Percentiles rank a stretch among this genome's conserved stretches.
Conservation (phyloP, 139 green algal genomes). For the Trebouxia sp. region DNA sequence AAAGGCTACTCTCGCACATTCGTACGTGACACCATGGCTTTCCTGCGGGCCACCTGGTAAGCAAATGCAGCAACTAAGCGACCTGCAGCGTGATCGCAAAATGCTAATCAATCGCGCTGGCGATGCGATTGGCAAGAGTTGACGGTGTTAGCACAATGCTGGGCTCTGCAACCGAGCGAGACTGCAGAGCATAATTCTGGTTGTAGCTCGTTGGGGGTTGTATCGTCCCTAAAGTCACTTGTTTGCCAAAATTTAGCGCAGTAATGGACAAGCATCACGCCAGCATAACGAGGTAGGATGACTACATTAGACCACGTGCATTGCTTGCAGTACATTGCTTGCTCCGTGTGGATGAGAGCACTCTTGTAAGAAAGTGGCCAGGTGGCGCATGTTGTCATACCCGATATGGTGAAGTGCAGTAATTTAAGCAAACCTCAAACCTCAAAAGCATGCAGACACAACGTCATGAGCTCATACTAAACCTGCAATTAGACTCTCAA, state of each 20-base stretch:
- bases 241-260: too few relatives aligned
- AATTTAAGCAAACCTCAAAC: neutral
- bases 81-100: too few relatives aligned
- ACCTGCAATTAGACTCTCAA: neutral
- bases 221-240: neutral
- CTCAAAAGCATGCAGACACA: neutral
- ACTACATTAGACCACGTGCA: neutral
- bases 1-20: conserved; percentile 4
- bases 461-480: neutral
- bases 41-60: too few relatives aligned
- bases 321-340: neutral
- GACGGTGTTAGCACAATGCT: neutral
- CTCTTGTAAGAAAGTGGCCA: neutral
- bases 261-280: conserved; percentile 1
- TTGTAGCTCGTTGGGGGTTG: neutral
- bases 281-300: neutral
- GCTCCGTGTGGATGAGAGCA: neutral
- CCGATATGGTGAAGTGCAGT: neutral
- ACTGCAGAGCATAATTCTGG: neutral
- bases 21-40: too few relatives aligned
- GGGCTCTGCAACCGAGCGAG: neutral
- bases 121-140: neutral
- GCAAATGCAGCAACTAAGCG: too few relatives aligned
- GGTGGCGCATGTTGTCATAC: conserved; percentile 9
- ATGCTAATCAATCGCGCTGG: too few relatives aligned